Base-by-base conservation (phyloP, 1,284 basidiomycete species). In the Pterulicium gracile region DNA sequence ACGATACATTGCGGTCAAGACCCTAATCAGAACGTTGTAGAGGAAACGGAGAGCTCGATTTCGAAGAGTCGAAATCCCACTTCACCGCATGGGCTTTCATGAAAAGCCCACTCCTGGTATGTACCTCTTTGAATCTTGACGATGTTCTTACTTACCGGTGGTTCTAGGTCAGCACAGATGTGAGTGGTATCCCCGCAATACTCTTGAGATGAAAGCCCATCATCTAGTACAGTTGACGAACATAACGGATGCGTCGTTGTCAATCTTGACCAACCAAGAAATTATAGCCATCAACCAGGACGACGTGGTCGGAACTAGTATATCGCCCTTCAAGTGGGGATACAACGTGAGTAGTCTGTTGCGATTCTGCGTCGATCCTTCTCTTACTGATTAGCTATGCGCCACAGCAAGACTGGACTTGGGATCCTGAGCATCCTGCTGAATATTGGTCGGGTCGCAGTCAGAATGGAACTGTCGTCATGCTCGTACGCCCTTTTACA, bases 251-350 rank as follows among this genome's bases (percentile, higher is more conserved):
- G 65, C 73, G 44, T 67, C 69, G 7, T 59, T 83, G 1, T 63
- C 65, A 27, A 75, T 82, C 52, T 62, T 82, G 40, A 77, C 65
- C 55, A 83, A 82, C 57, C 56, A 54, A 34, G 80, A 83, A 58
- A 74, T 83, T 45, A 69, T 83, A 22, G 80, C 75, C 10, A 80
- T 83, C 53, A 80, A 81, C 55, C 81, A 83, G 57, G 80, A 83
- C 55, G 67, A 73, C 0, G 74, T 77, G 0, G 67, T 77, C 39
- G 81, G 79, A 2, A 75, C 72, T 7, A 69, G 70, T 23, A 66
- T 81, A 46, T 69, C 75, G 22, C 80, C 81, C 10, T 83, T 82
- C 65, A 64, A 77, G 52, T 82, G 81, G 81, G 80, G 81, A 3
- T 56, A 73, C 45, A 77, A 77, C 49, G 75, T 77, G 49, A 51